Evolutionary conservation across 768 basidiomycete species (phyloP).

Genomic region (Tricholoma matsutake): DNA sequence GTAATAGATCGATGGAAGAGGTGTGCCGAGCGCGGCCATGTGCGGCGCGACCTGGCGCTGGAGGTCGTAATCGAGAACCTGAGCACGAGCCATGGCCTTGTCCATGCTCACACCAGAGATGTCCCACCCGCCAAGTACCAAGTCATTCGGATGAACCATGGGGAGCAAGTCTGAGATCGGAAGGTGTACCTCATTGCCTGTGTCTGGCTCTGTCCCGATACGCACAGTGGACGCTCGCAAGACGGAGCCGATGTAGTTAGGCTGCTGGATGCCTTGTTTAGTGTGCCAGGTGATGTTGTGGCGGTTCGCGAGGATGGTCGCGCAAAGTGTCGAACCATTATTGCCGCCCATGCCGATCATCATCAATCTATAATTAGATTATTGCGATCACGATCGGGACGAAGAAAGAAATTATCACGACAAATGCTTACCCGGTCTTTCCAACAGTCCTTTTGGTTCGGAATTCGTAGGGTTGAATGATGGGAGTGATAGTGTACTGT

Average conservation of each 20-base stretch:
- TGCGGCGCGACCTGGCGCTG: constrained; percentile 91
- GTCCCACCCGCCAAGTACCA: constrained; percentile 98
- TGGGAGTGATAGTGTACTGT: constrained; percentile 76
- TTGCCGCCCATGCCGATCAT: constrained; percentile 97
- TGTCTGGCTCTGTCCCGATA: constrained; percentile 75
- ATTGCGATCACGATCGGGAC: background rate
- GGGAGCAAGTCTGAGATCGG: constrained; percentile 92
- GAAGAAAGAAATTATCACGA: background rate
- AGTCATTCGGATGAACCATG: constrained; percentile 98
- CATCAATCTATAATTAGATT: constrained; percentile 64
- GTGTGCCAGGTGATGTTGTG: constrained; percentile 95
- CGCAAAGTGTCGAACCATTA: constrained; percentile 92
- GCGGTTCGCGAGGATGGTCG: constrained; percentile 94
- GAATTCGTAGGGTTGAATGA: constrained; percentile 82
- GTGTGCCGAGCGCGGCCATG: constrained; percentile 76
- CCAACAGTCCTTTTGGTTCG: constrained; percentile 81
- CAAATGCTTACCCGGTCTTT: constrained; percentile 81
- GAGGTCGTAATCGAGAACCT: constrained; percentile 94
- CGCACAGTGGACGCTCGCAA: constrained; percentile 94
- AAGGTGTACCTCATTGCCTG: constrained; percentile 88
- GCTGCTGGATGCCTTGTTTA: constrained; percentile 86
- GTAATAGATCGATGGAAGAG: constrained; percentile 94
- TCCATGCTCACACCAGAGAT: constrained; percentile 85
- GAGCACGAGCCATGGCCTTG: constrained; percentile 88
- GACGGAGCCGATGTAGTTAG: constrained; percentile 98